These are phyloP conservation scores for Echeveria elegans DNA, from an alignment of 164 flowering plant species.

Conservation along the genomic window DNA sequence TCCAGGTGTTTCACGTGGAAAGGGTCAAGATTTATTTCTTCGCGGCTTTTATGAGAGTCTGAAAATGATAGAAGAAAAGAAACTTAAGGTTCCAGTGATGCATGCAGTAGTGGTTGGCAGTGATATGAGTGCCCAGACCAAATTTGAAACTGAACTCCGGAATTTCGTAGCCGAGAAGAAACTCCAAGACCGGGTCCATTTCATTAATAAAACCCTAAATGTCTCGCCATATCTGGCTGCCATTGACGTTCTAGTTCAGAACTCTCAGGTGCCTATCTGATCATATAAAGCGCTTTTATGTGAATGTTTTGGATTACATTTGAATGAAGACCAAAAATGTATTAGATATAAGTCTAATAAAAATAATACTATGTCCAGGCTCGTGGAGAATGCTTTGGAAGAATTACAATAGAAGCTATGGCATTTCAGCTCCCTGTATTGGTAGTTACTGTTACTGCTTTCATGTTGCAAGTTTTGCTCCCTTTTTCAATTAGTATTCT, in stretches of 20 bases:
- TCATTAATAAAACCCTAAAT: slow-evolving; percentile 81
- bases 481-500: neutral
- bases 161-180: slow-evolving; percentile 57
- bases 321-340: neutral
- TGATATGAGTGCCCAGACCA: slow-evolving; percentile 82
- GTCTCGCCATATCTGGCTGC: slow-evolving; percentile 92
- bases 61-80: slow-evolving; percentile 57
- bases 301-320: neutral
- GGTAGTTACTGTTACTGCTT: slow-evolving; percentile 28
- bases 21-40: slow-evolving; percentile 92
- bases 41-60: slow-evolving; percentile 68
- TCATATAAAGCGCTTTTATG: neutral
- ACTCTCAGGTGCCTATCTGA: slow-evolving; percentile 67
- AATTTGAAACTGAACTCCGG: slow-evolving; percentile 77
- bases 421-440: slow-evolving; percentile 93
- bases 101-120: slow-evolving; percentile 94
- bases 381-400: slow-evolving; percentile 97
- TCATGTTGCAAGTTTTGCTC: neutral
- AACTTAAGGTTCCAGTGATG: slow-evolving; percentile 62
- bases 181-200: slow-evolving; percentile 74
- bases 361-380: slow-evolving; percentile 32
- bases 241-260: slow-evolving; percentile 92
- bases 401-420: slow-evolving; percentile 99
- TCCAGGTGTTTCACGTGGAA: slow-evolving; percentile 98
- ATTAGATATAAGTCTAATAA: neutral